Conservation (phyloP, 2,329 filamentous ascomycete species). For the Fusarium nematophilum region DNA sequence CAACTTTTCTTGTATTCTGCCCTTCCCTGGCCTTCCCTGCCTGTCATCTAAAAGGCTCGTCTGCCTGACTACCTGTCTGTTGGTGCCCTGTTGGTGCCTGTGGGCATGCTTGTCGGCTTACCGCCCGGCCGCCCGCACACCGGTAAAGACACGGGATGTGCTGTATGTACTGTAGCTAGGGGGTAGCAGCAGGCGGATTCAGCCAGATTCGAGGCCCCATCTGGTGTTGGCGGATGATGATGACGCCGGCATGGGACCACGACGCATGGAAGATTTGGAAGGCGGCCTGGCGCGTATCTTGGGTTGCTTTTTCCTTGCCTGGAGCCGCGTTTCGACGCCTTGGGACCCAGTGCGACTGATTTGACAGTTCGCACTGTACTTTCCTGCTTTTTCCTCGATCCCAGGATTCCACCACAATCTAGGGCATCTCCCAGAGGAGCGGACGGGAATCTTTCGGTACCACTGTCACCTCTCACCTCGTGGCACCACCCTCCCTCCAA, state of each 20-base stretch:
- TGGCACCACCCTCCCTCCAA: constrained; percentile 25
- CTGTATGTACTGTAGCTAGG: neutral
- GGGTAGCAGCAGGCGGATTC: constrained; percentile 11
- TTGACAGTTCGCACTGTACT: constrained; percentile 17
- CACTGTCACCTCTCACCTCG: constrained; percentile 7
- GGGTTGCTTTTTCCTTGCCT: constrained; percentile 20
- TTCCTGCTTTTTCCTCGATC: constrained; percentile 5
- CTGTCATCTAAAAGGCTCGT: constrained; percentile 14
- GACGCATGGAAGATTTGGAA: constrained; percentile 26
- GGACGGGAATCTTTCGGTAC: constrained; percentile 23
- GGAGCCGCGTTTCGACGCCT: constrained; percentile 8
- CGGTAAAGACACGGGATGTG: constrained; percentile 15
- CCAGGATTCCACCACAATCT: neutral
- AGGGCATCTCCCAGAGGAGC: constrained; percentile 10
- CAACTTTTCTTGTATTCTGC: constrained; percentile 5
- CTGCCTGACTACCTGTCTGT: neutral
- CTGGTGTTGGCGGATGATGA: constrained; percentile 39
- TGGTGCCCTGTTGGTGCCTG: neutral
- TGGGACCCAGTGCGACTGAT: constrained; percentile 1
- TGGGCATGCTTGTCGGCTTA: constrained; percentile 12
- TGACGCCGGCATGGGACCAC: constrained; percentile 44
- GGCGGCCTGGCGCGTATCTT: constrained; percentile 15
- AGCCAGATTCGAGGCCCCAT: constrained; percentile 32
- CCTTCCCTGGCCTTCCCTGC: neutral
- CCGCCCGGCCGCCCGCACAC: constrained; percentile 17